Base-by-base conservation (phyloP, 495 filamentous ascomycete species). In the Daldinia bambusicola region DNA sequence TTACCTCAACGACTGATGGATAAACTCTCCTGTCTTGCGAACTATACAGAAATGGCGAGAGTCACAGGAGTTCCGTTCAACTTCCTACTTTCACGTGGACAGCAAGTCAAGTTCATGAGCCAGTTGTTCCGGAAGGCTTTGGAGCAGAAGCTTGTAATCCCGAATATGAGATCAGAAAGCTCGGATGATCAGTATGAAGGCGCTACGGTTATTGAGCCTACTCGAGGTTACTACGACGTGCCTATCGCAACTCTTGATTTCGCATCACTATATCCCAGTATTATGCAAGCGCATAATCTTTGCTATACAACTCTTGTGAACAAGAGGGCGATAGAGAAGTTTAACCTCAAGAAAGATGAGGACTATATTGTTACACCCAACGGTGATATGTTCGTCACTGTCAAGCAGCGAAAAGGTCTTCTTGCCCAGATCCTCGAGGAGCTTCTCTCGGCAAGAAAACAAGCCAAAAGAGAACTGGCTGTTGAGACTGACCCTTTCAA, bases 11-110 rank as follows among this genome's bases (percentile, higher is more conserved):
- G 95, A 43, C 81, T 99, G 61, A 93, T 99, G 88, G 95, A 99
- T 78, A 99, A 99, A 74, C 84, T 99, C 34, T 98, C 96, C 79
- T 98, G 95, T 79, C 84, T 99, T 31, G 90, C 97, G 76, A 99
- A 99, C 78, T 98, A 98, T 74, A 98, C 95, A 0, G 95, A 99
- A 79, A 99, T 99, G 95, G 95, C 95, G 43, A 95, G 95, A 87
- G 95, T 99, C 76, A 99, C 95, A 16, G 95, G 95, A 67, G 94
- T 99, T 1, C 96, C 95, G 1, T 99, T 98, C 85, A 97, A 96
- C 74, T 98, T 90, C 75, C 87, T 99, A 18, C 87, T 99, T 4
- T 86, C 96, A 30, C 89, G 93, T 76, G 95, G 95, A 51, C 95
- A 99, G 76, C 95, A 99, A 78, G 91, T 98, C 74, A 97, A 97